phyloP scores from a whole-genome alignment of 2,329 filamentous ascomycete genomes.

The Pseudogymnoascus sp. region DNA sequence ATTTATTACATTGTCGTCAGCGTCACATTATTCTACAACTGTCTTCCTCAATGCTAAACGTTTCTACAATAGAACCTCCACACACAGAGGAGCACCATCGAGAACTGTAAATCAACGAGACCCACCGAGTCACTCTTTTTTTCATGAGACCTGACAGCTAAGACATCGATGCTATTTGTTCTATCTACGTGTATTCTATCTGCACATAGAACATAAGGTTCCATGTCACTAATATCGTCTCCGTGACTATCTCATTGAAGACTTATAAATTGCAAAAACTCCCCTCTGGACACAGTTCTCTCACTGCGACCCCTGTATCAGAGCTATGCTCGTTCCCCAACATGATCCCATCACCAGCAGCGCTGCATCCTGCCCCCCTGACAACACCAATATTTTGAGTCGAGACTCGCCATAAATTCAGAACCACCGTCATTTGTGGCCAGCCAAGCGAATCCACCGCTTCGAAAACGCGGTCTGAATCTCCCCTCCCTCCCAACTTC shows the following conservation, averaged over 20 bases:
- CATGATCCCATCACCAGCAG: background rate
- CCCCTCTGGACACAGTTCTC: background rate
- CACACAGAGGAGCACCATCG: background rate
- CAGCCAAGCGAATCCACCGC: slow-evolving; percentile 7
- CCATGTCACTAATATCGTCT: background rate
- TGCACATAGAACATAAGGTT: background rate
- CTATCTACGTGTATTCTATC: slow-evolving; percentile 10
- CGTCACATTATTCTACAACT: background rate
- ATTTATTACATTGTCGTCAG: background rate
- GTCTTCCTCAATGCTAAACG: background rate
- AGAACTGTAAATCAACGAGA: background rate
- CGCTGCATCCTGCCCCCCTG: background rate
- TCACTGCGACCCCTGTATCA: slow-evolving; percentile 1
- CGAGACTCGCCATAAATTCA: background rate
- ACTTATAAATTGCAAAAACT: background rate
- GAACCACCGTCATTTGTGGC: background rate
- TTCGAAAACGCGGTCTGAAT: background rate
- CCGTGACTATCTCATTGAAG: slow-evolving; percentile 2
- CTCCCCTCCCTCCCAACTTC: background rate
- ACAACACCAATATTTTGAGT: background rate
- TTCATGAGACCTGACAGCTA: background rate
- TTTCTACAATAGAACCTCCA: background rate
- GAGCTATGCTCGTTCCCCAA: background rate
- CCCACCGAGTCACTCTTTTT: background rate
- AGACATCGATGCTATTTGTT: slow-evolving; percentile 8